These are phyloP conservation scores for Penicillium sp. DNA, from an alignment of 2,329 filamentous ascomycete genomes.

Conservation along the genomic window DNA sequence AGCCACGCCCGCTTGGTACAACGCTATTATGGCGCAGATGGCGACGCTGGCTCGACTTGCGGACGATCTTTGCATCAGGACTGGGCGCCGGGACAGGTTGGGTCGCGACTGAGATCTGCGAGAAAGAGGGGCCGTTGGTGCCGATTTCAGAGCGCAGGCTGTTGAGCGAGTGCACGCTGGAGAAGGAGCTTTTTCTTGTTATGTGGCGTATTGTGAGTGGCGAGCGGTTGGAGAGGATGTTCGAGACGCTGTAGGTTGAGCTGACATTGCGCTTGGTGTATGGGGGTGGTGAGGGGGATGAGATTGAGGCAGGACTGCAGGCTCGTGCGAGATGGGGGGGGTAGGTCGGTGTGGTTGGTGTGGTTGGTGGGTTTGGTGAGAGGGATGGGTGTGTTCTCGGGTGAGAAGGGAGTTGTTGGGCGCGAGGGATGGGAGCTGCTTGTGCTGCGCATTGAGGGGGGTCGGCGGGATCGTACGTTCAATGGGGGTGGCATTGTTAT, in stretches of 20 bases:
- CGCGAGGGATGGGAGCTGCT: constrained; percentile 21
- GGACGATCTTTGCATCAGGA: constrained; percentile 7
- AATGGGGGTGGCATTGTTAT: constrained; percentile 11
- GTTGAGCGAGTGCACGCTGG: constrained; percentile 30
- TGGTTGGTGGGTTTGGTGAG: constrained; percentile 5
- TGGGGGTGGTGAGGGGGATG: constrained; percentile 18
- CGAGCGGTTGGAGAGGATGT: constrained; percentile 23
- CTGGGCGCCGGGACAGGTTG: constrained; percentile 1
- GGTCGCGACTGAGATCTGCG: constrained; percentile 3
- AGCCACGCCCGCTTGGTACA: constrained; percentile 14
- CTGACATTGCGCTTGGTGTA: constrained; percentile 18
- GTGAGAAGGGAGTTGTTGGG: constrained; percentile 14
- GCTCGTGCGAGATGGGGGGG: constrained; percentile 18
- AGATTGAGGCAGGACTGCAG: constrained; percentile 20
- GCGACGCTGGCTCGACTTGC: constrained; percentile 18
- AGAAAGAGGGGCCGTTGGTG: constrained; percentile 1
- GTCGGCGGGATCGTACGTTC: constrained; percentile 13
- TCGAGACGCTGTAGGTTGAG: constrained; percentile 28
- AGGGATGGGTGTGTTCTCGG: constrained; percentile 15
- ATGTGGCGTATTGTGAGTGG: constrained; percentile 26
- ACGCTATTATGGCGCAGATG: constrained; percentile 22
- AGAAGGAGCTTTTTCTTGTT: constrained; percentile 28
- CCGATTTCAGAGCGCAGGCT: constrained; percentile 33
- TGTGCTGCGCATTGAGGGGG: constrained; percentile 28
- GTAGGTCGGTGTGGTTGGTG: constrained; percentile 15